These are phyloP conservation scores for Jatropha podagrica DNA, from an alignment of 441 rosid species.

Conservation along the genomic window DNA sequence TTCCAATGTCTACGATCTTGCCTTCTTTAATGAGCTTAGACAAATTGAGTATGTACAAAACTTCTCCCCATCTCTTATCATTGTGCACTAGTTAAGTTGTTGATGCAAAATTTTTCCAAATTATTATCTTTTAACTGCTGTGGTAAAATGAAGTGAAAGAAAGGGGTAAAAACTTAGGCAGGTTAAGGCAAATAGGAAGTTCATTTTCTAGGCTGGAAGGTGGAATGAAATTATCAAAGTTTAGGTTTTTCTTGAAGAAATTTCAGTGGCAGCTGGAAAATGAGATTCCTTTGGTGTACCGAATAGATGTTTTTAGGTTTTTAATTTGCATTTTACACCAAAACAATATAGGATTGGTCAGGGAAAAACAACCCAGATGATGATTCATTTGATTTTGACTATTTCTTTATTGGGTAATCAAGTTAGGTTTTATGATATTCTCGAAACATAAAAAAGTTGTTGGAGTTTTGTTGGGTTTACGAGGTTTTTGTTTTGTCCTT, in stretches of 20 bases:
- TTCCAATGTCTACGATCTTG: slow-evolving; percentile 83
- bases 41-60: slow-evolving; percentile 62
- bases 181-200: neutral
- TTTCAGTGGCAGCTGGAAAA: neutral
- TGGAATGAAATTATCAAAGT: neutral
- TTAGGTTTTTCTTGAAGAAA: neutral
- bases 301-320: neutral
- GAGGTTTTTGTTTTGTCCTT: neutral
- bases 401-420: neutral
- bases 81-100: neutral
- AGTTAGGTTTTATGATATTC: neutral
- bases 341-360: neutral
- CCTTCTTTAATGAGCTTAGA: slow-evolving; percentile 78
- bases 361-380: neutral
- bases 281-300: neutral
- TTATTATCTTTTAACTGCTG: neutral
- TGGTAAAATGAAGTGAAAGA: neutral
- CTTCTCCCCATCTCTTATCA: neutral
- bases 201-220: neutral
- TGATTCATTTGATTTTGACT: slow-evolving; percentile 2
- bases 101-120: neutral
- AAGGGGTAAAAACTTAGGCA: no score
- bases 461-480: neutral
- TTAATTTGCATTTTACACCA: neutral
- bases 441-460: neutral